Evolutionary conservation across 345 rosid species (phyloP), one percentile per base, ranked within the genome.

Genomic region (Reutealis trisperma): DNA sequence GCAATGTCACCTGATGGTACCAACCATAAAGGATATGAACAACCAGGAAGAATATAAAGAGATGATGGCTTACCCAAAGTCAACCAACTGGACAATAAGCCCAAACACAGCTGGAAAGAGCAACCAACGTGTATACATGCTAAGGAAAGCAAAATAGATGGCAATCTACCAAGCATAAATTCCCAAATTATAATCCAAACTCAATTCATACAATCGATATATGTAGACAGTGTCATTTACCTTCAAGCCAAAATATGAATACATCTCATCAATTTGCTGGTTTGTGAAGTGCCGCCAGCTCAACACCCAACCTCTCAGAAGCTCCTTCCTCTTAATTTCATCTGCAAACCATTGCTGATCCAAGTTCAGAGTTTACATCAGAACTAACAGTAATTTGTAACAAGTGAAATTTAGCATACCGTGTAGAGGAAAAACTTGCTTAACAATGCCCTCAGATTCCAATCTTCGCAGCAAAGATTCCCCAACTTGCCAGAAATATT

Each of bases 121-220:
- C 82, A 89, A 74, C 99, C 98, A 93, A 42, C 86, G 82, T 18
- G 98, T 90, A 87, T 90, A 90, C 94, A 90, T 95, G 79, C 92
- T 97, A 62, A 95, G 90, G 80, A 95, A 95, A 55, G 99, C 75
- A 84, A 92, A 95, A 81, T 93, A 95, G 78, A 91, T 82, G 58
- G 97, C 98, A 82, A 92, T 88, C 99, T 93, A 78, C 80, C 71
- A 77, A 68, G 59, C 63, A n/a, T 30, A 67, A 72, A 75, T 58
- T 14, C 62, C 79, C 42, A 24, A 74, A 72, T 78, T 80, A 77
- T 32, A 61, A 37, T 70, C 45, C 49, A 77, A 62, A 44, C 19
- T 70, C 41, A 58, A 66, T 41, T 32, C 16, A 61, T 22, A 75
- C 25, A 30, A 60, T 49, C 30, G 4, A 14, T 19, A 15, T 25